phyloP scores from a whole-genome alignment of 163 green algal genomes.

The Volvox carteri region DNA sequence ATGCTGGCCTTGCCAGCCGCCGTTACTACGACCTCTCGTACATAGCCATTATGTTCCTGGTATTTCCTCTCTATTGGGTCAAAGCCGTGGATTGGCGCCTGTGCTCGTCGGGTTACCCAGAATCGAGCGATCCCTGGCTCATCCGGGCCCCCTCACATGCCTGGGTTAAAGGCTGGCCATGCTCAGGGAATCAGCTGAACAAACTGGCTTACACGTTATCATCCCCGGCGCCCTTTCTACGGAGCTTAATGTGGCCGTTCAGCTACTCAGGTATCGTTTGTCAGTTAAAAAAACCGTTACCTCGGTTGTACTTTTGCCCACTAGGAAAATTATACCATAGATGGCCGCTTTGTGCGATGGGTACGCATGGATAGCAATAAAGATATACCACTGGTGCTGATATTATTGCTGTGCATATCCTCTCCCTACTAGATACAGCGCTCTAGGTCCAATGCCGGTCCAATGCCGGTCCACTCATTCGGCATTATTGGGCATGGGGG shows the following conservation, averaged over 20 bases:
- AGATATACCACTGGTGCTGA: no score
- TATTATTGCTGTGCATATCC: no score
- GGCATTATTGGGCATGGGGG: no score
- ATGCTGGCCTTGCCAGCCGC: background rate
- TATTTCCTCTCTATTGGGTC: slow-evolving; percentile 12
- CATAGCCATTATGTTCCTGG: background rate
- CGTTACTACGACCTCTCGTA: background rate
- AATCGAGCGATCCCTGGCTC: slow-evolving; percentile 3
- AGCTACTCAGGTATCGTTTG: slow-evolving; percentile 33
- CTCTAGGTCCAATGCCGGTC: no score
- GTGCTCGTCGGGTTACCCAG: background rate
- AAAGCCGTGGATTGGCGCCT: slow-evolving; percentile 29
- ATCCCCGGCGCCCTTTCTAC: background rate
- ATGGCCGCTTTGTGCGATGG: no score
- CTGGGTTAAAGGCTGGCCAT: background rate
- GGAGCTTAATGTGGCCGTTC: background rate
- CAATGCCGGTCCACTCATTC: no score
- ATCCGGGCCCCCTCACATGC: background rate
- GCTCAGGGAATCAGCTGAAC: background rate
- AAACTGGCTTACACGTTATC: background rate
- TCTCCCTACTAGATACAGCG: no score
- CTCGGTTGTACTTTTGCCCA: no score
- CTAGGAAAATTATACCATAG: no score
- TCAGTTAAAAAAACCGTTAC: no score
- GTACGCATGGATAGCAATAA: no score